Evolutionary conservation across 192 early-diverging fungal species (phyloP).

Genomic region (Cetraspora pellucida): DNA sequence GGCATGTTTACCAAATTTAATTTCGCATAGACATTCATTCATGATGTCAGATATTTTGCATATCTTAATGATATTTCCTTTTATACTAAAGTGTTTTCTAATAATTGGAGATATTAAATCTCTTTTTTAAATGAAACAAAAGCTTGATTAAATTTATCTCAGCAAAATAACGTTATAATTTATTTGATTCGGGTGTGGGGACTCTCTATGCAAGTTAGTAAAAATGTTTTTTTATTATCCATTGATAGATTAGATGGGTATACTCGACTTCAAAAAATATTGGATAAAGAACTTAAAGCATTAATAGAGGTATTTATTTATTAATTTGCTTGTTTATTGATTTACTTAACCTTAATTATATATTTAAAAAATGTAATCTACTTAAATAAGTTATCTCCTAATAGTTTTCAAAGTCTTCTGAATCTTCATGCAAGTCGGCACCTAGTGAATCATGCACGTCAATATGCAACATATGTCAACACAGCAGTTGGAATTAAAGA

Average conservation of each 20-base stretch:
- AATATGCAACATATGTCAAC: neutral
- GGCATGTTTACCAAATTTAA: too few species aligned
- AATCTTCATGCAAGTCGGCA: neutral
- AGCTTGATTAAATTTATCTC: too few species aligned
- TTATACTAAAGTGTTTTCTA: neutral
- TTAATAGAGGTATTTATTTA: neutral
- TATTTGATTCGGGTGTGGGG: neutral
- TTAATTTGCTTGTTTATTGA: neutral
- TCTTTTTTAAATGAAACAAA: neutral
- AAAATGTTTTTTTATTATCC: neutral
- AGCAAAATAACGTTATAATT: neutral
- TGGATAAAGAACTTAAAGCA: neutral
- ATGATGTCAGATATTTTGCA: too few species aligned
- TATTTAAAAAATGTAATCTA: neutral
- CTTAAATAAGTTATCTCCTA: neutral
- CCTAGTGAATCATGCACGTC: neutral
- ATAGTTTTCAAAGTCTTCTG: neutral
- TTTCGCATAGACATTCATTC: too few species aligned
- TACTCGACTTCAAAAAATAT: neutral
- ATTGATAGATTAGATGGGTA: neutral
- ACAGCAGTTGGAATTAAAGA: too few species aligned
- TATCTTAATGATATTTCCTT: too few species aligned
- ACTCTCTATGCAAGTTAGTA: neutral
- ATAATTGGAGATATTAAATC: neutral
- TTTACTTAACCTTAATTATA: neutral